A percentile compares a stretch with the other conserved stretches of the same genome.
These are phyloP conservation scores for Cryphonectria parasitica DNA, from an alignment of 2,329 filamentous ascomycete genomes.

Conservation along the genomic window DNA sequence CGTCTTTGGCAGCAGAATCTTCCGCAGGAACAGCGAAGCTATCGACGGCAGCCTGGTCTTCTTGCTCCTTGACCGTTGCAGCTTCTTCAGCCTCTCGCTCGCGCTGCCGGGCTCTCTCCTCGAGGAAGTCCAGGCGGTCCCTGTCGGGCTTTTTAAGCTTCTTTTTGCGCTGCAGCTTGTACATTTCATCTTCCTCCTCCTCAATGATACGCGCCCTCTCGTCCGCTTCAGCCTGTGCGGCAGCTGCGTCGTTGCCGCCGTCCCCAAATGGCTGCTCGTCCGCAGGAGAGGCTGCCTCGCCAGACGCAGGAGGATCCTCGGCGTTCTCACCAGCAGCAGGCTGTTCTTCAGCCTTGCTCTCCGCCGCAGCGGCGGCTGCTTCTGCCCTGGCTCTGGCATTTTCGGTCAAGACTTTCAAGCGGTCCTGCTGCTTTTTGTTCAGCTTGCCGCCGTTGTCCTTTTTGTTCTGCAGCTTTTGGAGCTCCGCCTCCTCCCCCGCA, in stretches of 20 bases:
- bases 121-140: conserved; percentile 19
- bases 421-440: conserved; percentile 21
- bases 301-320: background rate
- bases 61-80: conserved; percentile 5
- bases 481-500: conserved; percentile 38
- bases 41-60: conserved; percentile 3
- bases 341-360: conserved; percentile 4
- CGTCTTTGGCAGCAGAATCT: conserved; percentile 11
- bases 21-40: background rate
- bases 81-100: conserved; percentile 17
- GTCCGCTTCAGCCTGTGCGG: conserved; percentile 32
- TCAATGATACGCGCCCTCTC: conserved; percentile 27
- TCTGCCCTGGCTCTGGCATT: conserved; percentile 20
- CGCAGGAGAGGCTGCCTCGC: no score
- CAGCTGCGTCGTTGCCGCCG: conserved; percentile 29
- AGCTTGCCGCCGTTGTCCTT: conserved; percentile 21
- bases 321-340: background rate
- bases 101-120: conserved; percentile 23
- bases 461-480: conserved; percentile 33
- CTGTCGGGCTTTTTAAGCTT: conserved; percentile 23
- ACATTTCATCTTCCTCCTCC: conserved; percentile 25
- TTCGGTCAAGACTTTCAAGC: conserved; percentile 21
- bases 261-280: background rate
- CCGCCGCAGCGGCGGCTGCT: conserved; percentile 9
- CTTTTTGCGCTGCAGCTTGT: conserved; percentile 14